Percentiles rank a stretch among this genome's conserved stretches.
Evolutionary conservation across 176 grass and related monocot genomes (phyloP).

Genomic region (Puccinellia tenuiflora): DNA sequence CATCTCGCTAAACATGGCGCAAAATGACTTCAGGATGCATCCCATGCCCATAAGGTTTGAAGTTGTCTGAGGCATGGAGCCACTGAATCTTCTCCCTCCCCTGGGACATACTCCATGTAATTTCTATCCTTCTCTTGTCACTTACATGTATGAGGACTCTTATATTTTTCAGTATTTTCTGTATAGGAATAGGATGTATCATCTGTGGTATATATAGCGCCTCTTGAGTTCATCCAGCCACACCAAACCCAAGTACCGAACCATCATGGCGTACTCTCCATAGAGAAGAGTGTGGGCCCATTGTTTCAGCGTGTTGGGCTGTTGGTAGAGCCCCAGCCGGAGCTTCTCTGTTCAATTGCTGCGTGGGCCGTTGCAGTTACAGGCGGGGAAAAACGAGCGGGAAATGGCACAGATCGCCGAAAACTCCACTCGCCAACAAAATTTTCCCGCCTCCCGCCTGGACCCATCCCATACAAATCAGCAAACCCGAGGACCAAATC

Average conservation of each 20-base stretch:
- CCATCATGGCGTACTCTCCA: too few relatives aligned
- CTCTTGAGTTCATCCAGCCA: neutral
- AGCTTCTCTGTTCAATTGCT: neutral
- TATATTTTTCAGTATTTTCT: neutral
- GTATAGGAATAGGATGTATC: neutral
- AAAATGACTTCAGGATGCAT: neutral
- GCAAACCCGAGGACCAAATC: neutral
- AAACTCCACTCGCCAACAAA: neutral
- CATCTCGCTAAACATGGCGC: neutral
- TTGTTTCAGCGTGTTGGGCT: neutral
- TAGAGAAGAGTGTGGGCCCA: neutral
- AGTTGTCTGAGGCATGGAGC: neutral
- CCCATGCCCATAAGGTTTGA: neutral
- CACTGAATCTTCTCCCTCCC: neutral
- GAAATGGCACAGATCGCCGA: constrained; percentile 39
- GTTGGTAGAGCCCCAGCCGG: neutral
- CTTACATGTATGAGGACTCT: neutral
- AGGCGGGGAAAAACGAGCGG: constrained; percentile 28
- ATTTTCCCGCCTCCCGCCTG: constrained; percentile 48
- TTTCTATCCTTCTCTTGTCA: neutral
- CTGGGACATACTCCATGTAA: neutral
- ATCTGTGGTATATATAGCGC: neutral
- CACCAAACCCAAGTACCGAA: neutral
- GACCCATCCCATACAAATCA: neutral
- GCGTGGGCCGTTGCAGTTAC: constrained; percentile 1